These are phyloP conservation scores for Speleostelium caveatum DNA, from an alignment of 78 protist species.

Conservation along the genomic window DNA sequence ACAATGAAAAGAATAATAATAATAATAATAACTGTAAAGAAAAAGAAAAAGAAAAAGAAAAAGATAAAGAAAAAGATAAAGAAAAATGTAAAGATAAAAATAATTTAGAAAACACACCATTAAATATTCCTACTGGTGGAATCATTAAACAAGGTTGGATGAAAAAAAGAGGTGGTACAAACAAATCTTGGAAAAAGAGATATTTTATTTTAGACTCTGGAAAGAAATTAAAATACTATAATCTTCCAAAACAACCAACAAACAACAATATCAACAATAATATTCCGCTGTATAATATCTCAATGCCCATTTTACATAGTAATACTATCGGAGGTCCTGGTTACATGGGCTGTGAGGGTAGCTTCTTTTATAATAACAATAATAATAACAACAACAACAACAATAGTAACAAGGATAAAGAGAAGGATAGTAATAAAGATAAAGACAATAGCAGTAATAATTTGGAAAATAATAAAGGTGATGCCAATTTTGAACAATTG, in stretches of 20 bases:
- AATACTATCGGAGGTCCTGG: background rate
- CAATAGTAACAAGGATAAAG: background rate
- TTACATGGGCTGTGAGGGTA: background rate
- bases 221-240: conserved; percentile 38
- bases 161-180: conserved; percentile 52
- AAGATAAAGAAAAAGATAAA: too few species aligned
- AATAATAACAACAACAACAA: background rate
- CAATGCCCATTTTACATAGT: background rate
- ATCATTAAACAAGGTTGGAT: conserved; percentile 75
- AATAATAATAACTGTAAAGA: background rate
- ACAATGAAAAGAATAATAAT: background rate
- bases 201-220: conserved; percentile 50
- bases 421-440: background rate
- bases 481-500: background rate
- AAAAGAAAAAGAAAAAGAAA: too few species aligned
- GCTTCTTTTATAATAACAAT: background rate
- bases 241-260: background rate
- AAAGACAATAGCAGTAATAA: background rate
- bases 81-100: background rate
- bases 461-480: background rate
- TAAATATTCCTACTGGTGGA: conserved; percentile 45
- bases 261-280: background rate
- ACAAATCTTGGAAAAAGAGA: conserved; percentile 64
- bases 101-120: background rate
- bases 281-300: background rate